Evolutionary conservation across 73 alveolate species (phyloP).

Genomic region (Paramecium tetraurelia): DNA sequence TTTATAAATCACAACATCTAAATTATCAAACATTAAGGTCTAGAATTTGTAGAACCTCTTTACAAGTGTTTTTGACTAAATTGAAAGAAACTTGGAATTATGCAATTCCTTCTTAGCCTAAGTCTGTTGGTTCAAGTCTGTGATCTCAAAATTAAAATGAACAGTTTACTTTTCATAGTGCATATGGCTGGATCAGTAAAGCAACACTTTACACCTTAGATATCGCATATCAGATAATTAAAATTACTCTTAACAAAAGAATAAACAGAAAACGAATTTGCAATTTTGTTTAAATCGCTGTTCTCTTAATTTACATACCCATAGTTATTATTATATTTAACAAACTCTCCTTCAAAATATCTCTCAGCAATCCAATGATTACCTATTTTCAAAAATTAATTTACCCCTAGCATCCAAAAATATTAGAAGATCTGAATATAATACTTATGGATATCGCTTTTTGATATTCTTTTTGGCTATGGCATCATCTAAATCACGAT

Average conservation of each 20-base stretch:
- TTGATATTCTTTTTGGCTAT: background rate
- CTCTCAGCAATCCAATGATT: conserved; percentile 47
- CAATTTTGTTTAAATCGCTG: background rate
- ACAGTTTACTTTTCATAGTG: background rate
- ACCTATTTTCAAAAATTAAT: background rate
- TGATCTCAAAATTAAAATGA: background rate
- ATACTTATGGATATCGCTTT: background rate
- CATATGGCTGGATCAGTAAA: conserved; percentile 35
- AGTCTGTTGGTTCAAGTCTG: background rate
- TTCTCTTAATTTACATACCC: background rate
- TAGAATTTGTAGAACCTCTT: background rate
- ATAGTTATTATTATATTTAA: conserved; percentile 14
- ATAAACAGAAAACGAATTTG: background rate
- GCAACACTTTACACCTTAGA: background rate
- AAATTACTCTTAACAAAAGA: background rate
- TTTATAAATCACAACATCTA: background rate
- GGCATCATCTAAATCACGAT: background rate
- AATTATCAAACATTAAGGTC: background rate
- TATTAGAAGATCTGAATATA: background rate
- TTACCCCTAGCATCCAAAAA: background rate
- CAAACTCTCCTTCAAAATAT: conserved; percentile 20
- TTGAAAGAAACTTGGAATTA: background rate
- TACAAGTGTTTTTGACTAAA: background rate
- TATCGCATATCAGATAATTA: background rate
- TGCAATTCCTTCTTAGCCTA: background rate